Percentiles rank a stretch among this genome's conserved stretches.
Evolutionary conservation across 495 filamentous ascomycete genomes (phyloP).

Genomic region (Hypoxylon crocopeplum): DNA sequence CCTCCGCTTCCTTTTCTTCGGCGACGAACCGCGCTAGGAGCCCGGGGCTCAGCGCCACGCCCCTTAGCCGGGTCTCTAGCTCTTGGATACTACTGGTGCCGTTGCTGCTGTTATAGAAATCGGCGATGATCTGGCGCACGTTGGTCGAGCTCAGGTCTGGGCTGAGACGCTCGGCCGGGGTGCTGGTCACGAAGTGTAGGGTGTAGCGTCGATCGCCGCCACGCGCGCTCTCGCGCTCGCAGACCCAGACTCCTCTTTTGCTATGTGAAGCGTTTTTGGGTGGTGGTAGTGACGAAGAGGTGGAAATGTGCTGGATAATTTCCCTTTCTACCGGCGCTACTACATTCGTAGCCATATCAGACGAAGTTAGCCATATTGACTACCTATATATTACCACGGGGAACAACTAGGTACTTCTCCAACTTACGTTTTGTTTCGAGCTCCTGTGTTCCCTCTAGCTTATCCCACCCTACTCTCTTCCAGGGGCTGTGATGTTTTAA

Average conservation of each 20-base stretch:
- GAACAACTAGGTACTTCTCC: too few relatives aligned
- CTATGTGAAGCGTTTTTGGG: too few relatives aligned
- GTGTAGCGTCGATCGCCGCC: not conserved
- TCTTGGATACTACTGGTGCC: not conserved
- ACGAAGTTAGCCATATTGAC: too few relatives aligned
- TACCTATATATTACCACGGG: too few relatives aligned
- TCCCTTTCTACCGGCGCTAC: too few relatives aligned
- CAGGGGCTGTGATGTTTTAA: constrained; percentile 7
- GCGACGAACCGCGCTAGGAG: constrained; percentile 3
- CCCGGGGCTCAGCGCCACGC: constrained; percentile 10
- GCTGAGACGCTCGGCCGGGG: constrained; percentile 5
- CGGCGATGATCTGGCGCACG: constrained; percentile 1
- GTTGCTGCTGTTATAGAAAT: not conserved
- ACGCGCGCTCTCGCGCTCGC: not conserved
- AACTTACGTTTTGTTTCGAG: too few relatives aligned
- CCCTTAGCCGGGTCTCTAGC: constrained; percentile 3
- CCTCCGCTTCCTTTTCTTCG: not conserved
- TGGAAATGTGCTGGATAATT: too few relatives aligned
- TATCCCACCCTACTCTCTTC: not conserved
- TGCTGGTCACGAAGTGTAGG: constrained; percentile 13
- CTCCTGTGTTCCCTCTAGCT: too few relatives aligned
- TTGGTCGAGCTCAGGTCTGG: constrained; percentile 24
- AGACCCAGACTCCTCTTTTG: too few relatives aligned
- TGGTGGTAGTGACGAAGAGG: too few relatives aligned
- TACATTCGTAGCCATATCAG: too few relatives aligned